A percentile compares a stretch with the other conserved stretches of the same genome.
phyloP scores from a whole-genome alignment of 2,329 filamentous ascomycete species.

The Furcasterigmium furcatum region DNA sequence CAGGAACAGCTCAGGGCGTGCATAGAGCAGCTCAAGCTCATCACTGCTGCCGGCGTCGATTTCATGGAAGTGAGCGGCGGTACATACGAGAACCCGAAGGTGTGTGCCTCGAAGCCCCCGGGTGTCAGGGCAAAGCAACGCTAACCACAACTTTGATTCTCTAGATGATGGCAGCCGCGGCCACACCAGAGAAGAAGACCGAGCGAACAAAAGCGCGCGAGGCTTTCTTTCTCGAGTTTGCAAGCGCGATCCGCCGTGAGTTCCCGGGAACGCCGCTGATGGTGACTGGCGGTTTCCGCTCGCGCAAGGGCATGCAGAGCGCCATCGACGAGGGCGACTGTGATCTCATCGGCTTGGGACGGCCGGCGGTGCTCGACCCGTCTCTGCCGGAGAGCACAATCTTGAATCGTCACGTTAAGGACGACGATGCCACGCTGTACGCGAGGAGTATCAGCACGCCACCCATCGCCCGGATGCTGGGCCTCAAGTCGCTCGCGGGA shows the following conservation, averaged over 20 bases:
- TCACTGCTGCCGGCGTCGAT: conserved; percentile 51
- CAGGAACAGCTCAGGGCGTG: conserved; percentile 43
- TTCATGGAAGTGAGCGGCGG: conserved; percentile 69
- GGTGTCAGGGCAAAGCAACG: not conserved
- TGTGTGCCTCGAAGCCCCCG: conserved; percentile 19
- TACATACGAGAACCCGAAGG: conserved; percentile 49
- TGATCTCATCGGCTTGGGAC: conserved; percentile 35
- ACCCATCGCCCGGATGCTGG: conserved; percentile 18
- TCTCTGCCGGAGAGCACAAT: conserved; percentile 28
- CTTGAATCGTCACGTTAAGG: conserved; percentile 27
- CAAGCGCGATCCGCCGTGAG: conserved; percentile 41
- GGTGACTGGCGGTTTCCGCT: conserved; percentile 63
- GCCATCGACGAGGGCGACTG: conserved; percentile 33
- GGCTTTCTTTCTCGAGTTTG: conserved; percentile 68
- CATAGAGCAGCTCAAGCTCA: conserved; percentile 53
- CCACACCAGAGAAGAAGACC: conserved; percentile 20
- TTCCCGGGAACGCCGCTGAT: conserved; percentile 44
- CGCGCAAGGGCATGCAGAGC: conserved; percentile 34
- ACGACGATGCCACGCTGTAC: conserved; percentile 27
- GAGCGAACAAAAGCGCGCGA: conserved; percentile 53
- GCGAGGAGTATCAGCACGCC: conserved; percentile 17
- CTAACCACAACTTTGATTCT: not conserved
- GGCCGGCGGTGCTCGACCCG: conserved; percentile 35
- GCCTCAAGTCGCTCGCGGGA: conserved; percentile 6
- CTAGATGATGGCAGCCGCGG: conserved; percentile 4